phyloP scores from a whole-genome alignment of 106 monocot genomes.

The Xerophyta viscosa region DNA sequence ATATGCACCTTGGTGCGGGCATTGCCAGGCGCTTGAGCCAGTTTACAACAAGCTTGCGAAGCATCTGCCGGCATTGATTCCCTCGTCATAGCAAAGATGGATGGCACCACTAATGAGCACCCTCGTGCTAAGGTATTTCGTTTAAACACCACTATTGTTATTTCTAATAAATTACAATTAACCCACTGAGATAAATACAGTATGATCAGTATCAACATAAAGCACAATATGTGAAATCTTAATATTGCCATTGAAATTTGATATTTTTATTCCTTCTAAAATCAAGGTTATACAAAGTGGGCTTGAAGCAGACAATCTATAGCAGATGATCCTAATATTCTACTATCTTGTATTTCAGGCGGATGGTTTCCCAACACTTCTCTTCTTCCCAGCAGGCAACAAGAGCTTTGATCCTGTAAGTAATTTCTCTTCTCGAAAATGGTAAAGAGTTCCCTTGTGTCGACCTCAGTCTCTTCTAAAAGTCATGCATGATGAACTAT shows the following conservation, averaged over 20 bases:
- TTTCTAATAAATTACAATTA: not conserved
- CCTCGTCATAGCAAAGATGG: constrained; percentile 93
- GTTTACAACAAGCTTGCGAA: constrained; percentile 91
- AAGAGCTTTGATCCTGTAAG: constrained; percentile 96
- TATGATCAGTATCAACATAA: too few species aligned
- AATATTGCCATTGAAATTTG: too few species aligned
- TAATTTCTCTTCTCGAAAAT: too few species aligned
- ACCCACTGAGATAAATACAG: too few species aligned
- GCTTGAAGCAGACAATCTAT: too few species aligned
- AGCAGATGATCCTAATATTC: not conserved
- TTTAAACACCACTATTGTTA: not conserved
- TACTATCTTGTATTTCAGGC: constrained; percentile 30
- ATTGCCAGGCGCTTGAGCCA: constrained; percentile 89
- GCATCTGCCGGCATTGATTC: constrained; percentile 66
- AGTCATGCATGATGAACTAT: not conserved
- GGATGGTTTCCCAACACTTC: constrained; percentile 92
- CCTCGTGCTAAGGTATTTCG: constrained; percentile 78
- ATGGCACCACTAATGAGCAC: constrained; percentile 93
- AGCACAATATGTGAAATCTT: too few species aligned
- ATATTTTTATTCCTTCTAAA: too few species aligned
- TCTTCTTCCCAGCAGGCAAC: constrained; percentile 96
- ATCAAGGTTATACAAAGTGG: not conserved
- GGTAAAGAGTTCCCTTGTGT: too few species aligned
- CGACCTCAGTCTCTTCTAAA: not conserved
- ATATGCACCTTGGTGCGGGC: constrained; percentile 98